Evolutionary conservation across 2,329 filamentous ascomycete genomes (phyloP).

Genomic region (Cadophora malorum): DNA sequence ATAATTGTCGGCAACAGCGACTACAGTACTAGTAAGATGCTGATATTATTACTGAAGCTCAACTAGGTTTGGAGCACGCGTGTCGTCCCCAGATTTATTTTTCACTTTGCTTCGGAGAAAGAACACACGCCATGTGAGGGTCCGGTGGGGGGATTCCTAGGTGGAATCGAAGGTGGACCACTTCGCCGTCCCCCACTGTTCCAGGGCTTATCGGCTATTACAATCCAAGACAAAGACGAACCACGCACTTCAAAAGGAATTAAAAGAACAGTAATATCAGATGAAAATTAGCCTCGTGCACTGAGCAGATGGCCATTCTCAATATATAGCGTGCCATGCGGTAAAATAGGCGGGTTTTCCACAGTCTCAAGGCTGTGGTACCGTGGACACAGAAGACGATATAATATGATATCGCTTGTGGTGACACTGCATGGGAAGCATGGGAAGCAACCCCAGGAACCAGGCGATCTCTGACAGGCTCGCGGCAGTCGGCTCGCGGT

Average conservation of each 20-base stretch:
- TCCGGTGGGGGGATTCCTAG: conserved; percentile 7
- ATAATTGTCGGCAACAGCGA: conserved; percentile 14
- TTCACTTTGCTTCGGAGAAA: conserved; percentile 1
- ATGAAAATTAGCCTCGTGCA: conserved; percentile 1
- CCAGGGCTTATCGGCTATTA: conserved; percentile 3
- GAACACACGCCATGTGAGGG: conserved; percentile 8
- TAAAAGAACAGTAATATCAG: conserved; percentile 9
- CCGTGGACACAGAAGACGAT: neutral
- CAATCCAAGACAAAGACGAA: neutral
- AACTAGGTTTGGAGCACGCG: conserved; percentile 18
- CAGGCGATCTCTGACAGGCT: conserved; percentile 25
- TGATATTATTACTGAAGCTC: neutral
- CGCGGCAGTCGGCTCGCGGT: conserved; percentile 29
- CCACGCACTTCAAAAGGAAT: neutral
- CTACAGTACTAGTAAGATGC: neutral
- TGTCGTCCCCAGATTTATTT: conserved; percentile 32
- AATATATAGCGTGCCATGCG: conserved; percentile 30
- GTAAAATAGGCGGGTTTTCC: conserved; percentile 18
- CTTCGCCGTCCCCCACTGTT: neutral
- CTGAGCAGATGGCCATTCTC: neutral
- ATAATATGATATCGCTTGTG: conserved; percentile 17
- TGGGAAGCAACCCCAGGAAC: neutral
- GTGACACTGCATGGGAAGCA: conserved; percentile 19
- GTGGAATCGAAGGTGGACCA: conserved; percentile 5
- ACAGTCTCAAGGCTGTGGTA: conserved; percentile 10